Base-by-base conservation (phyloP, 768 basidiomycete genomes). In the Trametes cingulata region DNA sequence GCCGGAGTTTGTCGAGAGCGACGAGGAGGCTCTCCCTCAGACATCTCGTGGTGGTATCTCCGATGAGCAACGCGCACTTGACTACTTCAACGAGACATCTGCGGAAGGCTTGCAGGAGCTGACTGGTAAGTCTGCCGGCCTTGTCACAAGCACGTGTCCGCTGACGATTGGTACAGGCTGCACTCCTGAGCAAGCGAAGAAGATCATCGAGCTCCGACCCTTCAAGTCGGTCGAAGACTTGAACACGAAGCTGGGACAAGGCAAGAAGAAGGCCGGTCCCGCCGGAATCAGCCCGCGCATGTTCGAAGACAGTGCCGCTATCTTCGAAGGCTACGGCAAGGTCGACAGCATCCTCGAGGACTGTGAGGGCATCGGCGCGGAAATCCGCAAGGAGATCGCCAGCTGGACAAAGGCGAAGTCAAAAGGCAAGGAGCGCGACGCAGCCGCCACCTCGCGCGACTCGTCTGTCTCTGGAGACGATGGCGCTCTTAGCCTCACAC, bases 271-370 rank as follows among this genome's bases (percentile, higher is more conserved):
- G 69, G 84, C 86, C 2, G 86, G 87, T 9, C 85, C 88, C 9
- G 81, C 78, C 4, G 95, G 96, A 20, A 86, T 99, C 67, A 95
- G 93, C 62, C 82, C 91, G 60, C 85, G 90, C 57, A 80, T 98
- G 72, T 93, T 98, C 71, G 93, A 96, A 68, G 93, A 95, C 65
- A 95, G 91, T 71, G 84, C 85, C 55, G 80, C 85, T 40, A 90
- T 97, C 66, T 88, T 98, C 69, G 76, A 82, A 56, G 92, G 90
- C 8, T 98, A 96, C 68, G 85, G 86, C 12, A 84, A 87, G 37
- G 95, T 98, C 56, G 97, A 99, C 72, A 84, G 79, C 61, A 87
- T 98, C 63, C 83, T 99, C 14, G 85, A 86, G 72, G 85, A 90
- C 55, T 98, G 96, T 72, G 95, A 98, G 73, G 76, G 79, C 55